A percentile compares a stretch with the other conserved stretches of the same genome.
phyloP scores from a whole-genome alignment of 306 rosid species.

The peach (Prunus persica) region DNA sequence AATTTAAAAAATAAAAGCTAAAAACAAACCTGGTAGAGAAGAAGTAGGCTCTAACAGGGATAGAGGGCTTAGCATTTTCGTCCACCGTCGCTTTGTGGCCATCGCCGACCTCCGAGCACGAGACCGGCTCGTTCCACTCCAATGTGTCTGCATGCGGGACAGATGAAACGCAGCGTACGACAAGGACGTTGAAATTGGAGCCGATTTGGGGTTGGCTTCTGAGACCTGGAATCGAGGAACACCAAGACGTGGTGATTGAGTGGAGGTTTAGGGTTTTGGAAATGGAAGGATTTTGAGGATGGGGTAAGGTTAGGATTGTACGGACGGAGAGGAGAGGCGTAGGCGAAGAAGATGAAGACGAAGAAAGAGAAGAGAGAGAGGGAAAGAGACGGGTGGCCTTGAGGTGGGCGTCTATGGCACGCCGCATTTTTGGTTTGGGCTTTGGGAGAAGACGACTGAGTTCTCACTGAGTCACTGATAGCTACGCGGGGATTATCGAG shows the following conservation, averaged over 20 bases:
- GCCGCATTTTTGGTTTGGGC: slow-evolving; percentile 41
- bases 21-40: slow-evolving; percentile 69
- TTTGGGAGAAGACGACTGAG: background rate
- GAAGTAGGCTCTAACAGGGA: slow-evolving; percentile 87
- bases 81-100: slow-evolving; percentile 34
- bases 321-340: slow-evolving; percentile 17
- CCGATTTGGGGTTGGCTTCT: slow-evolving; percentile 3
- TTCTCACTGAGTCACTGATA: background rate
- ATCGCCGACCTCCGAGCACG: slow-evolving; percentile 59
- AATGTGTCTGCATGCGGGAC: slow-evolving; percentile 34
- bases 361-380: slow-evolving; percentile 16
- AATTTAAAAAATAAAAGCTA: background rate
- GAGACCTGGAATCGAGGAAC: slow-evolving; percentile 1
- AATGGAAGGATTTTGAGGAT: slow-evolving; percentile 15
- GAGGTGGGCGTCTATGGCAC: slow-evolving; percentile 50
- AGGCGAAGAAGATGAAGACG: slow-evolving; percentile 33
- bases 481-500: background rate
- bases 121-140: slow-evolving; percentile 73
- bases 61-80: slow-evolving; percentile 45
- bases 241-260: background rate
- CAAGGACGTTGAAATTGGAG: slow-evolving; percentile 10
- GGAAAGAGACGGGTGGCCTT: slow-evolving; percentile 35
- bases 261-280: slow-evolving; percentile 27
- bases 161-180: slow-evolving; percentile 56
- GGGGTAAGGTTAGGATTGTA: slow-evolving; percentile 32